Conservation (phyloP, 345 rosid genomes). For the Salix exigua region DNA sequence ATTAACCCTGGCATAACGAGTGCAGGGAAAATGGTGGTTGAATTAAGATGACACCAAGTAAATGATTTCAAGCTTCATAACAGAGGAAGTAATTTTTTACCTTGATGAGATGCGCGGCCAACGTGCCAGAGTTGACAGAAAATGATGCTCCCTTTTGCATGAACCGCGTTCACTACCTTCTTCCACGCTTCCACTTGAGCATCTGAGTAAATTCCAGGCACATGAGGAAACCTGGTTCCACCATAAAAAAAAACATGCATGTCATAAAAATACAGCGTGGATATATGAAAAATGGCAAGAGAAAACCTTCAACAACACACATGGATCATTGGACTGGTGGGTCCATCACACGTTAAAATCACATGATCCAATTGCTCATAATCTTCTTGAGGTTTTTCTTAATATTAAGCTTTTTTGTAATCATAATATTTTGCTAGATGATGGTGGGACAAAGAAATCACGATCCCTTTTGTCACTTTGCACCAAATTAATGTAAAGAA, state of each 20-base stretch:
- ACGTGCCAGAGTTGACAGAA: slow-evolving; percentile 95
- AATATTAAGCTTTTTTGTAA: background rate
- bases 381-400: background rate
- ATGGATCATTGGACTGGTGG: too few species aligned
- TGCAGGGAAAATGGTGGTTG: background rate
- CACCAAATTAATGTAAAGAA: too few species aligned
- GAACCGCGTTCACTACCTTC: slow-evolving; percentile 68
- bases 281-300: background rate
- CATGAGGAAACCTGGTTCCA: slow-evolving; percentile 63
- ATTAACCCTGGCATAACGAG: too few species aligned
- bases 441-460: too few species aligned
- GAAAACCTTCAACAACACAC: too few species aligned
- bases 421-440: background rate
- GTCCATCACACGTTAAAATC: too few species aligned
- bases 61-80: background rate
- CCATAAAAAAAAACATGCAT: background rate
- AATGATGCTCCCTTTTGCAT: slow-evolving; percentile 65
- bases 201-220: slow-evolving; percentile 75
- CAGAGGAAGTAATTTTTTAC: slow-evolving; percentile 15
- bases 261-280: background rate
- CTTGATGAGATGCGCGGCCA: slow-evolving; percentile 79
- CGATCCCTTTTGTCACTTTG: too few species aligned
- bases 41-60: background rate
- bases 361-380: too few species aligned
- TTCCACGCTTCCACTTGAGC: slow-evolving; percentile 90